Base-by-base conservation (phyloP, 441 rosid species). In the Gossypium schwendimanii region DNA sequence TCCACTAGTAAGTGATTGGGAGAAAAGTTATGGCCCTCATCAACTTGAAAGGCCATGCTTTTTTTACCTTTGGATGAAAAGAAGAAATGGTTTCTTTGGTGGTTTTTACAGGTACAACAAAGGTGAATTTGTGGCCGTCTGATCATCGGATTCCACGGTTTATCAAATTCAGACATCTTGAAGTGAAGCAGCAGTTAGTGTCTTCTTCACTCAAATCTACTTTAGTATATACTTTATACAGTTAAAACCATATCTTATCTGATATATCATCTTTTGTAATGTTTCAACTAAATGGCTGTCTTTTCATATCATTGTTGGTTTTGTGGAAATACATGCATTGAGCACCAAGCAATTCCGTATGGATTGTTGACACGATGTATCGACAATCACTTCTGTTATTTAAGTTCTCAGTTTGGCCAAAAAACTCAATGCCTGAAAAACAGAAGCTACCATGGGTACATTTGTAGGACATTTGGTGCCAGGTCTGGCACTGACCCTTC, bases 401-500 rank as follows among this genome's bases (percentile, higher is more conserved):
- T 83, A 80, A 81, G 77, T 72, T 67, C 50, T 26, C 14, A 1
- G 33, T 31, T 45, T 62, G 70, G 73, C 2, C 10, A 45, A 66
- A 47, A 72, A 72, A 63, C 20, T 60, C 58, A 41, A 36, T 58
- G 70, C 71, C 71, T 62, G 73, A 63, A 47, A 31, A 61, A 45
- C 61, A 70, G 72, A 78, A 63, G 59, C 61, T 64, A 63, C 49
- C 69, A 91, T 87, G 94, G 97, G 93, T 8, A 89, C 88, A 8
- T 90, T 93, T 79, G n/a, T 84, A 14, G 96, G 87, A 63, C 98
- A 90, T 65, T 62, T 91, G 7, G 82, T 86, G 2, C 93, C 96
- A 9, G 97, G 92, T 64, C 84, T 88, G 50, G 87, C 85, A 66
- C 81, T 93, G 39, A 75, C 87, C 60, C 63, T 89, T 53, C 96